phyloP scores from a whole-genome alignment of 1,139 yeast species.

The Yamadazyma diddensiae region DNA sequence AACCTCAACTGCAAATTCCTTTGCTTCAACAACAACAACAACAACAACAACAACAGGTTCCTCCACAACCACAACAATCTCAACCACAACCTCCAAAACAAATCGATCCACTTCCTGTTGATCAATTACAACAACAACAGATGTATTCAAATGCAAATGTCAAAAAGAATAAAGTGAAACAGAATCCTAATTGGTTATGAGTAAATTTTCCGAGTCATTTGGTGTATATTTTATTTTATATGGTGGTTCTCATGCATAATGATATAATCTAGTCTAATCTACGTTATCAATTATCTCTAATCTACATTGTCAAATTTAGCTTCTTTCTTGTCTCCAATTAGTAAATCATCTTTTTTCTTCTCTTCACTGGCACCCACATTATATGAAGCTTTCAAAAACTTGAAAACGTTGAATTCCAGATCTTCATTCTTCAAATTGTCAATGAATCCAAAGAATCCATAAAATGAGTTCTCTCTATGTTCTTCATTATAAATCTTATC shows the following conservation, averaged over 20 bases:
- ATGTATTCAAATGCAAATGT: constrained; percentile 10
- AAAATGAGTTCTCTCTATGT: constrained; percentile 78
- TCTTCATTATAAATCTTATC: constrained; percentile 92
- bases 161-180: constrained; percentile 10
- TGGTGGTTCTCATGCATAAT: constrained; percentile 4
- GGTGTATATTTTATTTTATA: too few species aligned
- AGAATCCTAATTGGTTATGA: constrained; percentile 17
- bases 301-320: too few species aligned
- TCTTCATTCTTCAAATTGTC: constrained; percentile 59
- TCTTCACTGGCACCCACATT: constrained; percentile 26
- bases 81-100: constrained; percentile 13
- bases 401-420: constrained; percentile 47
- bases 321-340: not conserved
- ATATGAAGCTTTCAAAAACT: constrained; percentile 64
- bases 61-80: constrained; percentile 6
- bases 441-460: constrained; percentile 84
- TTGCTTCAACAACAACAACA: constrained; percentile 3
- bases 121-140: constrained; percentile 6
- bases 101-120: constrained; percentile 1
- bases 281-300: constrained; percentile 16
- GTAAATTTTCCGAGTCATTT: not conserved
- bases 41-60: constrained; percentile 6
- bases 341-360: constrained; percentile 4
- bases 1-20: not conserved
- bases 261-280: constrained; percentile 11